Percentiles rank a stretch among this genome's conserved stretches.
Evolutionary conservation across 1,139 yeast genomes (phyloP).

Genomic region (Sugiyamaella novakii): DNA sequence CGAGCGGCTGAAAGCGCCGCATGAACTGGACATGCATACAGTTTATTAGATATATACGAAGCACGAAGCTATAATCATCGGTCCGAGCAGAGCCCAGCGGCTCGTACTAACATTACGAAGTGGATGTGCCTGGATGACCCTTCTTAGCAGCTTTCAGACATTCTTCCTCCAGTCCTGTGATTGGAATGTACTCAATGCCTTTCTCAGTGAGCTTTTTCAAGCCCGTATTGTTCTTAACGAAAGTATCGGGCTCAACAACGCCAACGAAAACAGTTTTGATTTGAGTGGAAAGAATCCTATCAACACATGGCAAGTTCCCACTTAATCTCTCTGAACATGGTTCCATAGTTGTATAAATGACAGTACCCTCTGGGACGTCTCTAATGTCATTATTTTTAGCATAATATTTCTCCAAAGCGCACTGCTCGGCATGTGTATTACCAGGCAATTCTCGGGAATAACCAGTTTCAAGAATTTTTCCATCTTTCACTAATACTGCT

Average conservation of each 20-base stretch:
- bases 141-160: slow-evolving; percentile 71
- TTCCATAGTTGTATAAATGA: slow-evolving; percentile 94
- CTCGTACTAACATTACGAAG: too few species aligned
- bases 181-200: slow-evolving; percentile 72
- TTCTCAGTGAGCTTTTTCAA: slow-evolving; percentile 52
- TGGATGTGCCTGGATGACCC: slow-evolving; percentile 56
- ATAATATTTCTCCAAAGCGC: slow-evolving; percentile 81
- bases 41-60: too few species aligned
- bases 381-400: slow-evolving; percentile 40
- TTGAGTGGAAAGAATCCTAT: slow-evolving; percentile 62
- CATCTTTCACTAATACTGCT: slow-evolving; percentile 73
- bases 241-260: slow-evolving; percentile 85
- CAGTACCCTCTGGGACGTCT: slow-evolving; percentile 73
- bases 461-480: slow-evolving; percentile 72
- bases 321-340: slow-evolving; percentile 91
- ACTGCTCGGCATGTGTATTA: slow-evolving; percentile 97
- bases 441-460: slow-evolving; percentile 91
- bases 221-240: slow-evolving; percentile 78
- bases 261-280: slow-evolving; percentile 87
- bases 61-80: background rate
- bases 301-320: slow-evolving; percentile 88
- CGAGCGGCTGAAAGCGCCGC: too few species aligned
- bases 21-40: too few species aligned
- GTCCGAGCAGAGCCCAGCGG: background rate
- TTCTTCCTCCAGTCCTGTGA: slow-evolving; percentile 82